A percentile compares a stretch with the other conserved stretches of the same genome.
Conservation (phyloP, 768 basidiomycete species). For the Hericium coralloides region DNA sequence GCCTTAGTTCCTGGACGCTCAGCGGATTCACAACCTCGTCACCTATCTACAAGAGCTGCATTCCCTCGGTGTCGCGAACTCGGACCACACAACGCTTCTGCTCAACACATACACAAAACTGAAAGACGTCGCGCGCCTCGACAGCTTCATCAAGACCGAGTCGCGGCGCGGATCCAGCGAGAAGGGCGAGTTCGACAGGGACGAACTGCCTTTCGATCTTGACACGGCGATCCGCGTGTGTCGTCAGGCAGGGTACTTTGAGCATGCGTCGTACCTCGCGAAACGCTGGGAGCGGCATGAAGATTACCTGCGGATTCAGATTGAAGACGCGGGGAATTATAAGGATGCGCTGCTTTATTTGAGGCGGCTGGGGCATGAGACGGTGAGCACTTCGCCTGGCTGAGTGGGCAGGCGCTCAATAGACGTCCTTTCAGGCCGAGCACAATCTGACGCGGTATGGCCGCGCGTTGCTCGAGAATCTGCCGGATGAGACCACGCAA, state of each 20-base stretch:
- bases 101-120: conserved; percentile 98
- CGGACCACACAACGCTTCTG: conserved; percentile 93
- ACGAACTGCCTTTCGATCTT: conserved; percentile 90
- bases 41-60: conserved; percentile 96
- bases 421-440: conserved; percentile 53
- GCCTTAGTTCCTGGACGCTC: conserved; percentile 86
- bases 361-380: conserved; percentile 65
- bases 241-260: conserved; percentile 92
- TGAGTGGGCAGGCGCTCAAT: not conserved
- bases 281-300: conserved; percentile 87
- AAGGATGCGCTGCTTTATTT: conserved; percentile 77
- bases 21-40: conserved; percentile 90
- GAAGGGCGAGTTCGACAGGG: conserved; percentile 30
- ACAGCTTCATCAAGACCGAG: conserved; percentile 88
- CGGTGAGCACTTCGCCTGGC: conserved; percentile 40
- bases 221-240: conserved; percentile 97
- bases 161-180: conserved; percentile 36
- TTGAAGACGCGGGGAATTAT: conserved; percentile 85
- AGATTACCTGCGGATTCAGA: conserved; percentile 88
- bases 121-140: conserved; percentile 80
- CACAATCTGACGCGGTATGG: conserved; percentile 84
- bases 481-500: conserved; percentile 85
- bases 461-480: conserved; percentile 68
- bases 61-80: conserved; percentile 79
- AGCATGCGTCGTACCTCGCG: conserved; percentile 90